Percentiles rank a stretch among this genome's conserved stretches.
Evolutionary conservation across 2,329 filamentous ascomycete genomes (phyloP).

Genomic region (Ilyonectria destructans): DNA sequence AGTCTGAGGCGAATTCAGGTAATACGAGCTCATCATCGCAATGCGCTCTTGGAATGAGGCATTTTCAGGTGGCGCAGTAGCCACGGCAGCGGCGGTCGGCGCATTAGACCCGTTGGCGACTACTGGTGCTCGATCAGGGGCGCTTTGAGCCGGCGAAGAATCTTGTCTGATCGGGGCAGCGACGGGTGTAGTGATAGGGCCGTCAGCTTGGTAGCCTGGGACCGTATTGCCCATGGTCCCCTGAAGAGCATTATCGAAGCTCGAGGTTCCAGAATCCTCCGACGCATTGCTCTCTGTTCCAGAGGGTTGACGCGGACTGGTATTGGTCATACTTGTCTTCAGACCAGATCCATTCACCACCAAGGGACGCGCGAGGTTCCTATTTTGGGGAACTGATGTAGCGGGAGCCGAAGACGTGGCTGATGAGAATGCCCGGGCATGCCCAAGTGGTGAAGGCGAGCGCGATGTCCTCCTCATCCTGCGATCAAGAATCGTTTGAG

Average conservation of each 20-base stretch:
- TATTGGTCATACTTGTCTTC: slow-evolving; percentile 53
- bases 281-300: slow-evolving; percentile 37
- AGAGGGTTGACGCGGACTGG: slow-evolving; percentile 41
- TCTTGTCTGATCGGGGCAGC: slow-evolving; percentile 21
- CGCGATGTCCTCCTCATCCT: slow-evolving; percentile 69
- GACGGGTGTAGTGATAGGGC: slow-evolving; percentile 23
- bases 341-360: slow-evolving; percentile 68
- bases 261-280: slow-evolving; percentile 42
- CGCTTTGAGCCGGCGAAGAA: slow-evolving; percentile 37
- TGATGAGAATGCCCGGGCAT: slow-evolving; percentile 62
- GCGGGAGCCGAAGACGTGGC: slow-evolving; percentile 60
- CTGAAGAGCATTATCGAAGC: slow-evolving; percentile 50
- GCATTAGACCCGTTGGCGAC: slow-evolving; percentile 56
- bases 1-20: slow-evolving; percentile 48
- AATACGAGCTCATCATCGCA: slow-evolving; percentile 57
- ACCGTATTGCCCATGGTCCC: slow-evolving; percentile 42
- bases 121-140: slow-evolving; percentile 50
- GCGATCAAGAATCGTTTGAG: slow-evolving; percentile 69
- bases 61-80: slow-evolving; percentile 52
- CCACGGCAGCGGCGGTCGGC: slow-evolving; percentile 33
- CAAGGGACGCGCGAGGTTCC: slow-evolving; percentile 61
- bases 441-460: slow-evolving; percentile 71
- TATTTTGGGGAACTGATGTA: slow-evolving; percentile 57
- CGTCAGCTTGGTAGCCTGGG: slow-evolving; percentile 36
- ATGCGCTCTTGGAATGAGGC: slow-evolving; percentile 61